Percentiles rank a stretch among this genome's conserved stretches.
Conservation (phyloP, 2,329 filamentous ascomycete genomes). For the Cladosporium sp. region DNA sequence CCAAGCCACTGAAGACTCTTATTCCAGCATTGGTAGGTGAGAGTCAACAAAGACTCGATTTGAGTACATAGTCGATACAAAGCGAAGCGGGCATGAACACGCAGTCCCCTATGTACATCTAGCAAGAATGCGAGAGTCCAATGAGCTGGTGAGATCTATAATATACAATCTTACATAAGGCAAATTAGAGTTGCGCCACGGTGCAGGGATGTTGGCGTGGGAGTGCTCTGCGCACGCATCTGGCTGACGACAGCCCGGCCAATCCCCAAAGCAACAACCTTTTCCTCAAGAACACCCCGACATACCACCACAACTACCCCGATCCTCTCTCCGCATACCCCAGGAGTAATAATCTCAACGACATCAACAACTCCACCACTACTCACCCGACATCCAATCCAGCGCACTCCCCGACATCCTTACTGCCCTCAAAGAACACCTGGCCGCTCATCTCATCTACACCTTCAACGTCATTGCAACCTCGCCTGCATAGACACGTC, state of each 20-base stretch:
- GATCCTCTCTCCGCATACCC: background rate
- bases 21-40: background rate
- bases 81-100: background rate
- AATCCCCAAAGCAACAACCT: background rate
- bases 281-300: background rate
- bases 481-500: background rate
- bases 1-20: background rate
- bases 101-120: background rate
- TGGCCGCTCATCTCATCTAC: slow-evolving; percentile 4
- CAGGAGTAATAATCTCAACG: background rate
- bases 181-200: slow-evolving; percentile 6
- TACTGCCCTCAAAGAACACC: slow-evolving; percentile 11
- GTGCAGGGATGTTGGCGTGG: background rate
- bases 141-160: background rate
- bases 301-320: background rate
- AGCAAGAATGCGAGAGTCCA: background rate
- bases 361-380: background rate
- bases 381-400: background rate
- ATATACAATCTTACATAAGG: background rate
- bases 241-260: slow-evolving; percentile 5
- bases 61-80: background rate
- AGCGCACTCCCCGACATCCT: background rate
- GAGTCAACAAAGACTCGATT: background rate
- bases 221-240: background rate
- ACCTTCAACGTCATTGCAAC: background rate